Base-by-base conservation (phyloP, 2,329 filamentous ascomycete genomes). In the Aureobasidium sp. region DNA sequence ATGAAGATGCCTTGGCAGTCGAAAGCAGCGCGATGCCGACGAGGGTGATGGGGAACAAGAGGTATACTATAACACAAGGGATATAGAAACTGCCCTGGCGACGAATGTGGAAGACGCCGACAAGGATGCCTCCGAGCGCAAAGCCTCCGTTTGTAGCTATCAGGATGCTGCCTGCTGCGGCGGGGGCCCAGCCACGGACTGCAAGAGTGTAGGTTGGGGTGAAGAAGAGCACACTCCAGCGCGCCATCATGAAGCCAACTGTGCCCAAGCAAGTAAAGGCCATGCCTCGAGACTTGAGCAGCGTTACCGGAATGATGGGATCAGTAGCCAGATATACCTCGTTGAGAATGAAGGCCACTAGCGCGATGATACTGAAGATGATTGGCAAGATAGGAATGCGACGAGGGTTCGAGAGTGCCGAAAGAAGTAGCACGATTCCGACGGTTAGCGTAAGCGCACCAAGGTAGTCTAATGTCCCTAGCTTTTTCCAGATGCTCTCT, bases 141-240 rank as follows among this genome's bases (percentile, higher is more conserved):
- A 95, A 95, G 1, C 90, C 91, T 6, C 84, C 71, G 72, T 95
- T 95, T 0, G 90, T 94, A 0, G 91, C 90, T 51, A 95, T 84
- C 7, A 95, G 81, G 39, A 93, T 87, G 4, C 87, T 82, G 3
- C 90, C 91, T 2, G 89, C 87, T 1, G 84, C 78, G 0, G 88
- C 87, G 0, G 89, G 87, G 0, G 81, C 75, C 77, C 88, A 88
- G 61, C 84, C 84, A 2, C 87, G 84, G 1, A 94, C 87, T 3
- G 89, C 88, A 62, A 94, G 84, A 37, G 89, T 87, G 68, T 90
- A 92, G 47, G 91, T 84, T 0, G 91, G 90, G 0, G 87, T 83
- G 74, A 91, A 95, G 77, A 91, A 94, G 8, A 95, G 79, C 1
- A 95, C 81, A 7, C 81, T 82, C 90, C 90, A 95, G 62, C 91